Conservation (phyloP, 73 alveolate species). For the Blepharisma stoltei region DNA sequence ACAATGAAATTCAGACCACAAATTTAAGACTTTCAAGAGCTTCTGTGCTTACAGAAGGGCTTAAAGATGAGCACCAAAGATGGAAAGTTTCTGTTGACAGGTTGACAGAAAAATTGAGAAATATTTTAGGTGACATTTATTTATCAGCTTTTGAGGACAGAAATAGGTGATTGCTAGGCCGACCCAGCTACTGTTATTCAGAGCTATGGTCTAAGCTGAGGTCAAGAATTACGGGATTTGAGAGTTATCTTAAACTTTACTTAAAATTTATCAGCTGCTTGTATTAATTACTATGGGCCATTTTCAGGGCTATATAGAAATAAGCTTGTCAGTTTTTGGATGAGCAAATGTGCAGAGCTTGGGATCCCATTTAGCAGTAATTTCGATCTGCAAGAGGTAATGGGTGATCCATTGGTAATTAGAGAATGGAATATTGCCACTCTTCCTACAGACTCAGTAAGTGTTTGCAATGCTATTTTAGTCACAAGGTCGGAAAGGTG, state of each 20-base stretch:
- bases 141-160: too few relatives aligned
- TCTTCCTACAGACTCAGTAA: conserved; percentile 94
- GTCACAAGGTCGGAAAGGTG: conserved; percentile 93
- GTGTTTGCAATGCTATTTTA: conserved; percentile 95
- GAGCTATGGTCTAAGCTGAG: too few relatives aligned
- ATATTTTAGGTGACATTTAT: conserved; percentile 91
- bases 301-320: conserved; percentile 91
- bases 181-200: too few relatives aligned
- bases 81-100: conserved; percentile 67
- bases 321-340: conserved; percentile 75
- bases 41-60: conserved; percentile 78
- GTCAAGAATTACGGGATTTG: too few relatives aligned
- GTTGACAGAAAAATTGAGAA: conserved; percentile 67
- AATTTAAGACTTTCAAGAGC: conserved; percentile 90
- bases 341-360: conserved; percentile 43
- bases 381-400: conserved; percentile 76
- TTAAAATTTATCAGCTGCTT: conserved; percentile 95
- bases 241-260: too few relatives aligned
- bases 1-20: conserved; percentile 85
- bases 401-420: conserved; percentile 94
- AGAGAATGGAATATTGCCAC: conserved; percentile 95
- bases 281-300: conserved; percentile 97
- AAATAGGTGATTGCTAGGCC: too few relatives aligned
- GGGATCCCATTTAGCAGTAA: conserved; percentile 50
- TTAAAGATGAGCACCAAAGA: conserved; percentile 84